Conservation (phyloP, 331 rosid genomes). For the Cydonia oblonga region DNA sequence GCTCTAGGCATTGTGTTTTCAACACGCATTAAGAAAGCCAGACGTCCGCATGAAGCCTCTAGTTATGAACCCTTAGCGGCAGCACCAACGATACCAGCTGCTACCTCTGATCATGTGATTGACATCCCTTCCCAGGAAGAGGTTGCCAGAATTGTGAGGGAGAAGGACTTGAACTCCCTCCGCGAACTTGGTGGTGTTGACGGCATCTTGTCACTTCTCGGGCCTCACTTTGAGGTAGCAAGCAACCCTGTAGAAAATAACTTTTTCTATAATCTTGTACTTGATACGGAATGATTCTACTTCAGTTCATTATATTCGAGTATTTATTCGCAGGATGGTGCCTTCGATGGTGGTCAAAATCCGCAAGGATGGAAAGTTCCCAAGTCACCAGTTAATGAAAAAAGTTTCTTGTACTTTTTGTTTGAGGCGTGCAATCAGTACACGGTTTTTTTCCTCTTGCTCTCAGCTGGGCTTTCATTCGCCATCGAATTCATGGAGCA, state of each 20-base stretch:
- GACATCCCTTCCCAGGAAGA: background rate
- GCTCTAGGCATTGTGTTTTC: background rate
- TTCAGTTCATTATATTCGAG: background rate
- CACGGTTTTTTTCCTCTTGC: slow-evolving; percentile 19
- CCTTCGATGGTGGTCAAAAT: background rate
- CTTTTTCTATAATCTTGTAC: background rate
- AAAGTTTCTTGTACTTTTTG: slow-evolving; percentile 15
- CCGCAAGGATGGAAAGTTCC: background rate
- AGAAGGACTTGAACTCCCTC: slow-evolving; percentile 19
- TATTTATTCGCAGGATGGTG: background rate
- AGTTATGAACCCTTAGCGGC: background rate
- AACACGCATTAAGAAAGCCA: background rate
- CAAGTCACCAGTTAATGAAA: background rate
- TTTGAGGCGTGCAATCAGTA: slow-evolving; percentile 16
- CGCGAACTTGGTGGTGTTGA: slow-evolving; percentile 22
- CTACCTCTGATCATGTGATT: background rate
- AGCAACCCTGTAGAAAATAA: too few species aligned
- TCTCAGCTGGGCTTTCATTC: slow-evolving; percentile 32
- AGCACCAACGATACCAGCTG: background rate
- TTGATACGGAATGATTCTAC: background rate
- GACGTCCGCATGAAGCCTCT: background rate
- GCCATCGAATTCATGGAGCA: slow-evolving; percentile 25
- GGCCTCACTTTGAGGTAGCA: slow-evolving; percentile 25
- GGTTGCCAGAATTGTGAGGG: slow-evolving; percentile 24
- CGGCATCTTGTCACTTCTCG: slow-evolving; percentile 9